Evolutionary conservation across 1,284 basidiomycete genomes (phyloP), one percentile per base, ranked within the genome.

Genomic region (Ganoderma resinaceum): DNA sequence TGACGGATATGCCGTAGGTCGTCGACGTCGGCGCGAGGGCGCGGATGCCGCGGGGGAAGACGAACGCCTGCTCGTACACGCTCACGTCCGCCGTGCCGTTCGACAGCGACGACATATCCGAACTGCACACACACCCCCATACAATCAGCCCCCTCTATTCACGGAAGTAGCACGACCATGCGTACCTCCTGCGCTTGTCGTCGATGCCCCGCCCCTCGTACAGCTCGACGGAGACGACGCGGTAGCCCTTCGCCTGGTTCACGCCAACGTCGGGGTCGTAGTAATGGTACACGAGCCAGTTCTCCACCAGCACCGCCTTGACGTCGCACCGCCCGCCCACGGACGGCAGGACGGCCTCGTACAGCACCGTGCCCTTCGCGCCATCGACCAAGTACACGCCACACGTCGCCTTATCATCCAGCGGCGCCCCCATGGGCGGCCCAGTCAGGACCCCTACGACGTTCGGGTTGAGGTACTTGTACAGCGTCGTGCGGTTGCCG

Each of bases 391-490:
- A 80, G 74, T 93, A 92, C 11, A 98, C 76, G 1, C 88, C 88
- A 73, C 93, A 94, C 18, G 77, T 80, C 4, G 77, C 63, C 1
- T 72, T 58, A 29, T 73, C 66, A 20, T 66, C 62, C 3, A 74
- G 58, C 6, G 75, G 65, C 18, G 74, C 65, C 5, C 68, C 59
- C 8, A 76, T 70, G 8, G 79, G 76, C 5, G 83, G 80, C 5
- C 85, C 80, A 18, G 92, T 93, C 8, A 91, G 82, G 35, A 95
- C 83, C 3, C 91, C 88, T 53, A 92, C 84, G 20, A 95, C 76
- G 73, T 95, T 89, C 6, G 94, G 92, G 78, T 97, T 97, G 71
- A 98, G 86, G 78, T 97, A 98, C 83, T 99, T 99, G 86, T 98
- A 97, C 65, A 98, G 80, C 49, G 96, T 96, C 35, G 89, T 89